These are phyloP conservation scores for Didymella keratinophila DNA, from an alignment of 2,329 filamentous ascomycete species.

Conservation along the genomic window DNA sequence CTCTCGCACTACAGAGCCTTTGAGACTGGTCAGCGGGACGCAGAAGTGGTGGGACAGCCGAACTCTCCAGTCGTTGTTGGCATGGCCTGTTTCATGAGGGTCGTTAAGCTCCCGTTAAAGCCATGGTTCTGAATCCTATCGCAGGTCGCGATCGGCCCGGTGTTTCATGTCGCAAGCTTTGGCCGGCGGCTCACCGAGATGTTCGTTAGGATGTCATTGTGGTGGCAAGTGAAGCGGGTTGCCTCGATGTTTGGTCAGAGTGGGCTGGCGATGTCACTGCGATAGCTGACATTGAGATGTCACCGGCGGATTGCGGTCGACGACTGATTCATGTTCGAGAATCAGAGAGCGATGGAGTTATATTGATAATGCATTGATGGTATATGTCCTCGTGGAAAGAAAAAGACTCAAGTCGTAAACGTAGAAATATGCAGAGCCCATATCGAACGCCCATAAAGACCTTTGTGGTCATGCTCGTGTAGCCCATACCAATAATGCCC, in stretches of 20 bases:
- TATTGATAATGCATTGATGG: neutral
- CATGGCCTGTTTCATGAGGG: neutral
- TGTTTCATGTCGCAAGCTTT: neutral
- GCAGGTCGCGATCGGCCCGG: neutral
- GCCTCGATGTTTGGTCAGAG: neutral
- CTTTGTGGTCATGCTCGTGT: slow-evolving; percentile 53
- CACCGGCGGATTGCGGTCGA: neutral
- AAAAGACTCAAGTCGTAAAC: neutral
- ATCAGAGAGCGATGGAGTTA: neutral
- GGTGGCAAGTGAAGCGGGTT: neutral
- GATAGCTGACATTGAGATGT: neutral
- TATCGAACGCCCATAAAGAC: slow-evolving; percentile 34
- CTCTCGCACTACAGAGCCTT: neutral
- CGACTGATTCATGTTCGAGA: neutral
- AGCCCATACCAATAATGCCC: neutral
- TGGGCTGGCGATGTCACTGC: neutral
- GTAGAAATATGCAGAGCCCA: neutral
- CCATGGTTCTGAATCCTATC: neutral
- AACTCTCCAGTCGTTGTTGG: neutral
- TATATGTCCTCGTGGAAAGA: neutral
- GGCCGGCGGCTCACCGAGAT: neutral
- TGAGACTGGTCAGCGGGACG: neutral
- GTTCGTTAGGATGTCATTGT: neutral
- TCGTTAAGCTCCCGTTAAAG: neutral
- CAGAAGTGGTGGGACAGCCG: neutral